Base-by-base conservation (phyloP, 169 alveolate species). In the Prorocentrum cordatum region DNA sequence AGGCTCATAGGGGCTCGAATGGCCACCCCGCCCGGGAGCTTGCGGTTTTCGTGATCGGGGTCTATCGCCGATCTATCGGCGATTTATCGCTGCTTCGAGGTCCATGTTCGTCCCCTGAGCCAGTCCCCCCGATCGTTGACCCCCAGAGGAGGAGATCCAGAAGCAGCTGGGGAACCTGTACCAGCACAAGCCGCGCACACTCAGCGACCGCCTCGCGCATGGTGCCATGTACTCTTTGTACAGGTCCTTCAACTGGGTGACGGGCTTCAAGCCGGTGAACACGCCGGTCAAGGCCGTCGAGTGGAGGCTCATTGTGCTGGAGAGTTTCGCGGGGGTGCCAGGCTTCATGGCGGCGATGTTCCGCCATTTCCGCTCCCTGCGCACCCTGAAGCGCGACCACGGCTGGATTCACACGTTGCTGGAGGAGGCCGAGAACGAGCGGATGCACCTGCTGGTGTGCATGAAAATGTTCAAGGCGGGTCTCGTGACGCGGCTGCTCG, bases 381-480 rank as follows among this genome's bases (percentile, higher is more conserved):
- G 84, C 67, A 72, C 84, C 45, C 39, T 72, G 84, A 39, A 72
- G 50, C 66, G 84, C 12, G 84, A 72, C 68, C 84, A 72, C 32
- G 84, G 84, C n/a, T 72, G 84, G 84, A 72, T 72, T 36, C 84
- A 72, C 38, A 72, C 84, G 20, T 24, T 72, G 68, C 38, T n/a
- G n/a, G n/a, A n/a, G n/a, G 84, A 72, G 61, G 84, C 84, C 31
- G 84, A 72, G 61, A 72, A 72, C 32, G 84, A 72, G 68, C 67
- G 84, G 26, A 72, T 72, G 84, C 84, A 72, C 36, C 54, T 72
- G 68, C 67, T 72, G 45, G 26, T 72, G 20, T 72, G 84, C 84
- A 72, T 72, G 84, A 45, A 42, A 59, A 42, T 42, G 67, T 72
- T 72, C 35, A 47, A 72, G 67, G 84, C 68, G 1, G 61, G 61